Base-by-base conservation (phyloP, 257 asterid genomes). In the Forsythia viridissima region DNA sequence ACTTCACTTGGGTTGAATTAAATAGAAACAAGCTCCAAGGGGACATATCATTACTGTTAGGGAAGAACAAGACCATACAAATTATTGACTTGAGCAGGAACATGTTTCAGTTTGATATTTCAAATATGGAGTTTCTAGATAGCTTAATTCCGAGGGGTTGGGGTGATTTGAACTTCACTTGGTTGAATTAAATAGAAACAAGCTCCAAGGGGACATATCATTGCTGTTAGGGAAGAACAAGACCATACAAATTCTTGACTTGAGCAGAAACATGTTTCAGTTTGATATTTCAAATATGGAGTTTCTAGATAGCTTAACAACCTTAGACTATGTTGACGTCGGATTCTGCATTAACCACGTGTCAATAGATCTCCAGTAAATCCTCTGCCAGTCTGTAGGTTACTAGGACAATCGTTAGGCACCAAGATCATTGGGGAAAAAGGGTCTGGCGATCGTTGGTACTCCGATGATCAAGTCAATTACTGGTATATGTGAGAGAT, bases 1-100 rank as follows among this genome's bases (percentile, higher is more conserved):
- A 87, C 61, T 77, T 93, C 39, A 69, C 82, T 0, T 0, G 3
- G 40, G 34, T 93, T 4, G 86, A 83, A 39, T 70, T 91, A 9
- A 81, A 91, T 0, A 72, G 93, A 0, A 93, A 93, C 84, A 80
- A 24, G 89, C 80, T 93, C 7, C 85, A 76, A 73, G 97, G 98
- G 0, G 96, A 86, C 24, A 76, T 77, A 0, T 85, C 94, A 0
- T 61, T 81, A 80, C 72, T 92, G 88, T 87, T 89, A 24, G 93
- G 91, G 10, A 90, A 76, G 83, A 89, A 84, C 67, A 87, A 86
- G 92, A 84, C 85, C 4, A 40, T 85, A 16, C 70, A 69, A n/a
- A 52, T 18, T 3, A 0, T 30, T 30, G 34, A 30, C 34, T 30
- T 30, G 34, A 30, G 34, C 34, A 86, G 94, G 89, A 93, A 93